phyloP scores from a whole-genome alignment of 2,329 filamentous ascomycete genomes.

The Escovopsis sp. region DNA sequence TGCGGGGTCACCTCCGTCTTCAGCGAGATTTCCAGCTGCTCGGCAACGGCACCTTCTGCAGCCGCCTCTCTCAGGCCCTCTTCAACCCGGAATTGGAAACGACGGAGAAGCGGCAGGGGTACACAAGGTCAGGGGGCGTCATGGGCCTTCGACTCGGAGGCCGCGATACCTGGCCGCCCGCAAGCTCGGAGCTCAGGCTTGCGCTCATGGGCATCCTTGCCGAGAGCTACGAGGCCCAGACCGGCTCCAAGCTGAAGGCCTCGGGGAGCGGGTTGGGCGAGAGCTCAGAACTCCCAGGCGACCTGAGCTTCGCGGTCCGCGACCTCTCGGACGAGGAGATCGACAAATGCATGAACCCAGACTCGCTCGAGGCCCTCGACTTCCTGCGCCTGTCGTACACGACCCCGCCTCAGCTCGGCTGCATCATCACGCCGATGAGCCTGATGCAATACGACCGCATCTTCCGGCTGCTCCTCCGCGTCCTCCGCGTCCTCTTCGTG shows the following conservation, averaged over 20 bases:
- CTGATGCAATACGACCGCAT: constrained; percentile 72
- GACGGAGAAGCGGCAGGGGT: constrained; percentile 56
- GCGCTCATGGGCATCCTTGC: constrained; percentile 73
- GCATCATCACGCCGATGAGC: constrained; percentile 55
- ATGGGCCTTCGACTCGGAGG: constrained; percentile 77
- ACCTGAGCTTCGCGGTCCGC: constrained; percentile 70
- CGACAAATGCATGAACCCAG: constrained; percentile 65
- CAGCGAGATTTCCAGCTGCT: constrained; percentile 73
- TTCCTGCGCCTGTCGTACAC: constrained; percentile 81
- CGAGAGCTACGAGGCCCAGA: constrained; percentile 46
- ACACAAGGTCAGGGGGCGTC: constrained; percentile 50
- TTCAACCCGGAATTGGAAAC: constrained; percentile 73
- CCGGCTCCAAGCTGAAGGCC: constrained; percentile 8
- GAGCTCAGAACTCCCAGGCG: constrained; percentile 41
- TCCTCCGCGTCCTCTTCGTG: constrained; percentile 66
- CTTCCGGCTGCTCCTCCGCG: constrained; percentile 64
- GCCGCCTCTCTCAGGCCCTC: constrained; percentile 63
- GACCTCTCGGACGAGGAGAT: constrained; percentile 67
- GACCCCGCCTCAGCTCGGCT: constrained; percentile 52
- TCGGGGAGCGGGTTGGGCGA: constrained; percentile 15
- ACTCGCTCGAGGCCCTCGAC: constrained; percentile 77
- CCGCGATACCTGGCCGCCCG: constrained; percentile 78
- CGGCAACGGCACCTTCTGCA: constrained; percentile 70
- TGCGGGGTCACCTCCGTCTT: constrained; percentile 57
- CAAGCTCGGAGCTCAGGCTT: constrained; percentile 80